A percentile compares a stretch with the other conserved stretches of the same genome.
phyloP scores from a whole-genome alignment of 108 stramenopile genomes.

The Mediolabrus comicus region DNA sequence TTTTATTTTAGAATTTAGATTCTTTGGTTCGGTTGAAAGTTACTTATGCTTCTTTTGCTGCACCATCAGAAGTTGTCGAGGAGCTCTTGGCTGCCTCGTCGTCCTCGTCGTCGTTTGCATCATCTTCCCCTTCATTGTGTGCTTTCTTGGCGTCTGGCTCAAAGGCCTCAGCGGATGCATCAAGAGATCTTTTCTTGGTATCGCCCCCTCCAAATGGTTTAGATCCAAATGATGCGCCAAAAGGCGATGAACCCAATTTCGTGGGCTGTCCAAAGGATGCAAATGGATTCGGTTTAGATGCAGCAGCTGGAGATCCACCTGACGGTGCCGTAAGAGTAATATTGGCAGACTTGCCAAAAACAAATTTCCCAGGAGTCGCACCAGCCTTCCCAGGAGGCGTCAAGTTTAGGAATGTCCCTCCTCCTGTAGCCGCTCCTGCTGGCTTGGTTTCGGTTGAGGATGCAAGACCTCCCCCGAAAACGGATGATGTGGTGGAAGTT shows the following conservation, averaged over 20 bases:
- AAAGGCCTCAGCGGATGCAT: neutral
- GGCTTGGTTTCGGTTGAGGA: neutral
- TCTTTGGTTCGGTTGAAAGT: neutral
- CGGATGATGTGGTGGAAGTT: neutral
- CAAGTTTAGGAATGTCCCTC: constrained; percentile 38
- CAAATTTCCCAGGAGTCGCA: constrained; percentile 26
- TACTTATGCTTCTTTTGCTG: constrained; percentile 27
- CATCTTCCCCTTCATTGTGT: constrained; percentile 9
- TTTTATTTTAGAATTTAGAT: neutral
- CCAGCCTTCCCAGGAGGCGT: constrained; percentile 41
- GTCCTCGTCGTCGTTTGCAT: constrained; percentile 9
- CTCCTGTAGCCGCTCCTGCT: neutral
- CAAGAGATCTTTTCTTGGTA: constrained; percentile 9
- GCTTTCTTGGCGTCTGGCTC: constrained; percentile 15
- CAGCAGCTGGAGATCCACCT: constrained; percentile 13
- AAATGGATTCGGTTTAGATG: constrained; percentile 8
- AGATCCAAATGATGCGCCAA: constrained; percentile 11
- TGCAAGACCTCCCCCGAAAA: constrained; percentile 3
- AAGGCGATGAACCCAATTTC: constrained; percentile 7
- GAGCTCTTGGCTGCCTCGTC: constrained; percentile 18
- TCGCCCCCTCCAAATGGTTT: constrained; percentile 34
- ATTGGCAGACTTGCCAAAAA: constrained; percentile 45
- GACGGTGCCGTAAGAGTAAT: constrained; percentile 40
- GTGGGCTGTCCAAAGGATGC: constrained; percentile 23
- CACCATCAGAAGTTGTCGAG: constrained; percentile 9